Base-by-base conservation (phyloP, 345 rosid species). In the Camelina neglecta region DNA sequence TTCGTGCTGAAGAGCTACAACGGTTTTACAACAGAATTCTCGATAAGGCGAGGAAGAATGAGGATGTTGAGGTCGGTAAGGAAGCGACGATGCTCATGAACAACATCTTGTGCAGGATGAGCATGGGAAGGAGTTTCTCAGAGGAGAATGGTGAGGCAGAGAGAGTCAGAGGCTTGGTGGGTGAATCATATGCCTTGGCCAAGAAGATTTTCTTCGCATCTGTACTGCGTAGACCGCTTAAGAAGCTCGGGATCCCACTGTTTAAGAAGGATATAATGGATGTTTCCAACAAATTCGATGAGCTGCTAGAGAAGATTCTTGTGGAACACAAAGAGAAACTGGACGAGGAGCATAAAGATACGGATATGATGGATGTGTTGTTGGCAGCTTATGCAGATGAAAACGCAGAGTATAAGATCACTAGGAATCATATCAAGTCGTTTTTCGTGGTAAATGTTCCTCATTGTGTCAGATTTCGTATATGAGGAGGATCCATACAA, bases 51-150 rank as follows among this genome's bases (percentile, higher is more conserved):
- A 58, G 42, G 20, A 58, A 31, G 62, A 58, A 58, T 33, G 23
- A 58, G 62, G 10, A 58, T 12, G 16, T 33, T 33, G 62, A 58
- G 62, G 33, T 33, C 1, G 3, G 23, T 33, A 58, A 58, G 41
- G 62, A 58, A 58, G 42, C 21, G 7, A 33, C 42, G 6, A 58
- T 4, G 39, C 42, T 31, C 62, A 33, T 58, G 11, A 58, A 58
- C 42, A 58, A 33, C 42, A 58, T 58, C 42, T 58, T 58, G 23
- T 58, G 62, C 4, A n/a, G 62, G 42, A 58, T 58, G 62, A 58
- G 62, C 7, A 58, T 58, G 62, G 62, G 62, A 58, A 33, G 62
- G 7, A 58, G 62, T 58, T 58, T 58, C 42, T 58, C 42, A 58
- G 62, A 58, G 6, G 62, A 58, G 62, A 58, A 15, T 58, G 62